Base-by-base conservation (phyloP, 2,329 filamentous ascomycete species). In the Arthroderma uncinatum region DNA sequence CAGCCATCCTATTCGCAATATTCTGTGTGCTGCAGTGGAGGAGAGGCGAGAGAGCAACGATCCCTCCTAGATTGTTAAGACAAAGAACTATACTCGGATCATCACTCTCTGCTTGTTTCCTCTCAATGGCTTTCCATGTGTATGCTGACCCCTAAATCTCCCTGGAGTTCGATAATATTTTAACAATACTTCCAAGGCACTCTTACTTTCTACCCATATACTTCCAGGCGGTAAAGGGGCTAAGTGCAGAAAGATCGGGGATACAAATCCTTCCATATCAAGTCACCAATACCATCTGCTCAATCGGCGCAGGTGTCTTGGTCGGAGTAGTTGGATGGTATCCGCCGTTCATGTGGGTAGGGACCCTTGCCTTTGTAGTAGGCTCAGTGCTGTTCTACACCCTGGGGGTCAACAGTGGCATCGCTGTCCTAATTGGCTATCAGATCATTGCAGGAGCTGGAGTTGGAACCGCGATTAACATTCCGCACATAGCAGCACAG, bases 201-300 rank as follows among this genome's bases (percentile, higher is more conserved):
- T 54, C n/a, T 54, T 56, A 64, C n/a, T 34, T 12, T 12, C 48
- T 68, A 4, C 64, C 66, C 2, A 66, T 67, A 55, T 68, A 71
- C 60, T 76, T 76, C 64, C 74, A 77, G 62, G 70, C 71, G 40
- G 69, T 71, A 55, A 74, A 74, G 62, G 66, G 67, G 14, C 70
- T 68, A 2, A 66, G 66, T 1, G 70, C 74, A 9, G 67, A 71
- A 36, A 62, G 64, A 10, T 70, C 69, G 8, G 71, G 68, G 9
- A 64, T 66, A 55, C 58, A 67, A 61, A 62, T 63, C 52, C 9
- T 70, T 1, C 73, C 73, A 4, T 66, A 73, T 54, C 66, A 74
- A 61, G 66, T 71, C 60, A 57, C 66, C 12, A 40, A 66, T 1
- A 62, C 64, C 21, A 34, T 68, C 19, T 56, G 57, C 30, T 60